Evolutionary conservation across 345 rosid genomes (phyloP).

Genomic region (Kandelia obovata): DNA sequence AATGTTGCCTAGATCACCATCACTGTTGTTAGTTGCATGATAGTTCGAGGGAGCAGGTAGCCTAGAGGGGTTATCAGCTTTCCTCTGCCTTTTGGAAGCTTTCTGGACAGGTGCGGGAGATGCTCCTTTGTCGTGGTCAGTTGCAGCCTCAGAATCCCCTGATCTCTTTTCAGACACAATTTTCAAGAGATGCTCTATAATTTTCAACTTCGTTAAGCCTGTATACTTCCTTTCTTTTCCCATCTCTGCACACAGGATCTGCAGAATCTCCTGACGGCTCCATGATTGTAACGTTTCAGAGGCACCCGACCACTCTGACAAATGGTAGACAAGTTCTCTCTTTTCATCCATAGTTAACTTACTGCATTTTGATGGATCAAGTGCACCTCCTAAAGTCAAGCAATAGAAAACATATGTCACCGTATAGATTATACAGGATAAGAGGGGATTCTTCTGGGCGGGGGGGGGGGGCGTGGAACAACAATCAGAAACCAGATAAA

Average conservation of each 20-base stretch:
- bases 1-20: constrained; percentile 30
- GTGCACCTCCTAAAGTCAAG: constrained; percentile 14
- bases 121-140: constrained; percentile 35
- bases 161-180: constrained; percentile 66
- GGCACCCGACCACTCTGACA: constrained; percentile 68
- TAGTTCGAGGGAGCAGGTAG: constrained; percentile 39
- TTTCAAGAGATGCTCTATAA: constrained; percentile 80
- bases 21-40: constrained; percentile 15
- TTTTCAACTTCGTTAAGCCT: constrained; percentile 81
- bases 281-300: constrained; percentile 72
- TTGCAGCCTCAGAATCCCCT: constrained; percentile 33
- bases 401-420: not conserved
- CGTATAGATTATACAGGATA: not conserved
- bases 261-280: constrained; percentile 92
- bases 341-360: constrained; percentile 67
- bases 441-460: too few relatives aligned
- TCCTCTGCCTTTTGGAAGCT: constrained; percentile 59
- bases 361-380: constrained; percentile 25
- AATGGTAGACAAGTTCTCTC: constrained; percentile 72
- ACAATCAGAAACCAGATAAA: too few relatives aligned
- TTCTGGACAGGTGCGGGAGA: constrained; percentile 34
- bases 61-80: constrained; percentile 58
- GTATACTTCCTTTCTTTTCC: constrained; percentile 99
- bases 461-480: too few relatives aligned
- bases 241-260: constrained; percentile 90